Conservation (phyloP, 2,329 filamentous ascomycete species). For the Neopestalotiopsis rosae region DNA sequence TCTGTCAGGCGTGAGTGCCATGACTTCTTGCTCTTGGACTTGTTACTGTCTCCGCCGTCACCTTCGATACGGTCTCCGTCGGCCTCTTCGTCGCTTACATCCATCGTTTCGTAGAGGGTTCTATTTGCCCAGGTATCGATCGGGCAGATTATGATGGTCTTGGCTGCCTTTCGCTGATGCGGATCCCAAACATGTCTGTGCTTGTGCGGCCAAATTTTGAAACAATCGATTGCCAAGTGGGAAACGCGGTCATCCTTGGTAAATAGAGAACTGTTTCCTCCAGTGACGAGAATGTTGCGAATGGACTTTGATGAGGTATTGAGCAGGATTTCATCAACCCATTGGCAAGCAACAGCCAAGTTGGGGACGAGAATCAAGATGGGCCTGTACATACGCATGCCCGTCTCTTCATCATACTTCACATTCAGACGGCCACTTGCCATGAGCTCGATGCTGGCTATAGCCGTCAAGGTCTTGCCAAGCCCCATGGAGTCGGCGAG, state of each 20-base stretch:
- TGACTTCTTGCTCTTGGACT: background rate
- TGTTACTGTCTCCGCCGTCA: background rate
- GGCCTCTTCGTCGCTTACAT: background rate
- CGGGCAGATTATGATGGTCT: constrained; percentile 29
- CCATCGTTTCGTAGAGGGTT: constrained; percentile 20
- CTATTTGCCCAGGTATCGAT: constrained; percentile 32
- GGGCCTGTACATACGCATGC: constrained; percentile 24
- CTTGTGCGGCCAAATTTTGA: constrained; percentile 24
- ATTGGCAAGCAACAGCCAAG: constrained; percentile 31
- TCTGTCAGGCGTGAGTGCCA: constrained; percentile 28
- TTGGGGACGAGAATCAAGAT: constrained; percentile 32
- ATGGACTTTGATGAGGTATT: constrained; percentile 20
- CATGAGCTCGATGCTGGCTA: constrained; percentile 15
- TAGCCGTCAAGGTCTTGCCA: constrained; percentile 12
- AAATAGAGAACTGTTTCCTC: constrained; percentile 19
- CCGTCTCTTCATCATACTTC: background rate
- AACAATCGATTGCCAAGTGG: constrained; percentile 18
- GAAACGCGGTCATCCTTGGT: constrained; percentile 11
- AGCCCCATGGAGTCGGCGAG: constrained; percentile 17
- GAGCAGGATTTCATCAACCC: constrained; percentile 30
- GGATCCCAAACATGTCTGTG: constrained; percentile 33
- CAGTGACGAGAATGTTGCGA: constrained; percentile 24
- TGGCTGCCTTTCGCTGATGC: constrained; percentile 22
- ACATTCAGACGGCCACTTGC: background rate
- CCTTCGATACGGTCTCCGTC: too few species aligned